Percentiles rank a stretch among this genome's conserved stretches.
phyloP scores from a whole-genome alignment of 345 rosid genomes.

The Acer campestre region DNA sequence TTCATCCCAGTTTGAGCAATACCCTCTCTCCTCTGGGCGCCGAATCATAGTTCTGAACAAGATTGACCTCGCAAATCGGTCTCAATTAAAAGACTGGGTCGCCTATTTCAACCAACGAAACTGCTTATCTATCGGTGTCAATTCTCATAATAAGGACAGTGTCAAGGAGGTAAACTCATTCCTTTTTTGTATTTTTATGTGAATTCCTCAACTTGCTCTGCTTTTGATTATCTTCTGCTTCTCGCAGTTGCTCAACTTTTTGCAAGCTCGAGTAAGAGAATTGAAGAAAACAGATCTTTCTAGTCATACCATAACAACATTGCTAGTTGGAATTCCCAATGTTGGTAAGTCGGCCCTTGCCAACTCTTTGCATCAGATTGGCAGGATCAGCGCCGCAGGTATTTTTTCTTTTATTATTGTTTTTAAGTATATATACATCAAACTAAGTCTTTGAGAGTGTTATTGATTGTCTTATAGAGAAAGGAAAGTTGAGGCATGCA shows the following conservation, averaged over 20 bases:
- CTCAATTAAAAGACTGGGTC: constrained; percentile 60
- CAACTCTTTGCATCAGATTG: constrained; percentile 81
- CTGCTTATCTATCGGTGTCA: constrained; percentile 52
- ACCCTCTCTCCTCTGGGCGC: constrained; percentile 28
- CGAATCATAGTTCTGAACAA: constrained; percentile 74
- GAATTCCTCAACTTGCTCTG: not conserved
- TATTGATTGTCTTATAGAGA: constrained; percentile 44
- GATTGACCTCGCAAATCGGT: constrained; percentile 64
- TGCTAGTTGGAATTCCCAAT: constrained; percentile 86
- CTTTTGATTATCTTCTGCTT: not conserved
- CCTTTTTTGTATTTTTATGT: not conserved
- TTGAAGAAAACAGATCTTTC: constrained; percentile 47
- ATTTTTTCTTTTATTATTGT: not conserved
- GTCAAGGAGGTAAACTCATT: constrained; percentile 56
- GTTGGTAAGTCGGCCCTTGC: constrained; percentile 88
- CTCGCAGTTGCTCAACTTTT: constrained; percentile 67
- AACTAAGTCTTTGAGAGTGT: not conserved
- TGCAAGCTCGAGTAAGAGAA: constrained; percentile 70
- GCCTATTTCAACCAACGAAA: constrained; percentile 46
- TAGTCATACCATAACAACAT: constrained; percentile 50
- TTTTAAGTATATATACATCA: not conserved
- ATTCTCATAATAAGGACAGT: constrained; percentile 78
- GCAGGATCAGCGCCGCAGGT: constrained; percentile 85
- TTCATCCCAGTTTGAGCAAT: constrained; percentile 59
- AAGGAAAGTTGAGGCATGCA: constrained; percentile 79